Percentiles rank a stretch among this genome's conserved stretches.
Evolutionary conservation across 371 early-diverging fungal genomes (phyloP).

Genomic region (Batkoa obscura): DNA sequence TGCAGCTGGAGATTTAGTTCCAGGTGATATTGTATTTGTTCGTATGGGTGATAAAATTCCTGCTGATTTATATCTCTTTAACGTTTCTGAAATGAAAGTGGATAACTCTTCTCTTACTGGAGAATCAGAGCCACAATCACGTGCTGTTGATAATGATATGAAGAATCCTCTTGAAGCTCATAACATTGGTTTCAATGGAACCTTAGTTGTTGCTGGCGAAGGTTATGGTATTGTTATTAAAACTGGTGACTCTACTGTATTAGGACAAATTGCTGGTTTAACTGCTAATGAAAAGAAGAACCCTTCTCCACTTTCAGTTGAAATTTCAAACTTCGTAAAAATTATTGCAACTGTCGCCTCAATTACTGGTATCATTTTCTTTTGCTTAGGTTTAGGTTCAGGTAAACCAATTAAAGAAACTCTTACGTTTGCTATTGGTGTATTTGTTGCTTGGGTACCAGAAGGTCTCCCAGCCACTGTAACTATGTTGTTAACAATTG

Average conservation of each 20-base stretch:
- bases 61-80: conserved; percentile 64
- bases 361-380: conserved; percentile 57
- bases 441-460: conserved; percentile 76
- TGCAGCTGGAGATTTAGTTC: conserved; percentile 47
- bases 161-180: conserved; percentile 73
- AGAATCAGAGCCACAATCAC: conserved; percentile 82
- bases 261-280: conserved; percentile 84
- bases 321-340: conserved; percentile 67
- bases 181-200: conserved; percentile 77
- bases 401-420: conserved; percentile 48
- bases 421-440: conserved; percentile 81
- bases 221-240: conserved; percentile 81
- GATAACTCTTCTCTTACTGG: conserved; percentile 93
- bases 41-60: conserved; percentile 87
- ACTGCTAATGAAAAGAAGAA: conserved; percentile 51
- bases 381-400: conserved; percentile 41
- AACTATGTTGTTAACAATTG: conserved; percentile 73
- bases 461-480: conserved; percentile 80
- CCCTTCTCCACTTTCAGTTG: conserved; percentile 48
- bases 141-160: conserved; percentile 27
- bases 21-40: conserved; percentile 73
- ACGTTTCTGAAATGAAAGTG: conserved; percentile 67
- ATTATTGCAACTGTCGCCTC: conserved; percentile 67
- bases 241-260: conserved; percentile 77
- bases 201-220: conserved; percentile 67